Conservation (phyloP, 768 basidiomycete species). For the Lentinula sp. region DNA sequence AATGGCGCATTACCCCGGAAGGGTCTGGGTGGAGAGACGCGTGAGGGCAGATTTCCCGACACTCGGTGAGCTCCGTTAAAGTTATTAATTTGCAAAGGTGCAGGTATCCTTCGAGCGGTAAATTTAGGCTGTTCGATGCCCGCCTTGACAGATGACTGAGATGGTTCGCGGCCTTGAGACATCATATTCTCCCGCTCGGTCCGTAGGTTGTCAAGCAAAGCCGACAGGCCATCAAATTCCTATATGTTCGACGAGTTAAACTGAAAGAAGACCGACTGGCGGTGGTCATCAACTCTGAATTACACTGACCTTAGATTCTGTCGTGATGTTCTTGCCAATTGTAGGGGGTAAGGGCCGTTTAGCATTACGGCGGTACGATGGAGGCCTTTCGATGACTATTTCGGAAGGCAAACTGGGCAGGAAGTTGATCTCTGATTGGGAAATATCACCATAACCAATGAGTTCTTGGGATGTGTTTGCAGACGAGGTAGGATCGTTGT, state of each 20-base stretch:
- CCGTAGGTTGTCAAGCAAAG: neutral
- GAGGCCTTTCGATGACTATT: neutral
- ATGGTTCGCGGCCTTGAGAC: neutral
- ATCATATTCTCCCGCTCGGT: neutral
- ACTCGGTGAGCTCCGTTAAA: neutral
- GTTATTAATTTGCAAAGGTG: neutral
- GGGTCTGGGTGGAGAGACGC: neutral
- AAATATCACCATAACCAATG: neutral
- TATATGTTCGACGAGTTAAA: too few species aligned
- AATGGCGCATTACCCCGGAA: neutral
- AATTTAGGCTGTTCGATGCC: neutral
- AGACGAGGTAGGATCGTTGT: neutral
- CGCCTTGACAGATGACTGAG: neutral
- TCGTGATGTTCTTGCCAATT: neutral
- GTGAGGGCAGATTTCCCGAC: neutral
- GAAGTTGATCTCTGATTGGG: slow-evolving; percentile 3
- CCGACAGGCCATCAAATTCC: neutral
- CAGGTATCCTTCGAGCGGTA: neutral
- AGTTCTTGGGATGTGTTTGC: neutral
- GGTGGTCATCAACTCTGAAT: neutral
- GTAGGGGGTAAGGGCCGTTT: neutral
- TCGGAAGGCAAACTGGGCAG: neutral
- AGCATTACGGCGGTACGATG: neutral
- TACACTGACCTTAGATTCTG: neutral
- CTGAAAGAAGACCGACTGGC: too few species aligned